Evolutionary conservation across 306 rosid genomes (phyloP).

Genomic region (Vicia faba): DNA sequence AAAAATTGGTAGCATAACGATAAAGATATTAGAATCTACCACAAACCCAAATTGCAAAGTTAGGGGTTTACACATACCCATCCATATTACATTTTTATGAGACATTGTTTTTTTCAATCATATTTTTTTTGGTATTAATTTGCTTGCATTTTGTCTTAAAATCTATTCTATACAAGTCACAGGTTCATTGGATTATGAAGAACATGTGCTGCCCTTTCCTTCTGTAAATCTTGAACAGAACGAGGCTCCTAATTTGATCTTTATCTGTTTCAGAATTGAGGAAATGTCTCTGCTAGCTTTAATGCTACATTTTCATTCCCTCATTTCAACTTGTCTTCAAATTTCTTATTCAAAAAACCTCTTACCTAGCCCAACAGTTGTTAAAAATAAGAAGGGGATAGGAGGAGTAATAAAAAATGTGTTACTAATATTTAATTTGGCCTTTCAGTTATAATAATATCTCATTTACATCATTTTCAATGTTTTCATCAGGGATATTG

Average conservation of each 20-base stretch:
- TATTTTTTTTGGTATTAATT: slow-evolving; percentile 18
- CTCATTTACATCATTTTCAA: slow-evolving; percentile 36
- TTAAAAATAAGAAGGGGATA: slow-evolving; percentile 6
- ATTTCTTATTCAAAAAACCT: slow-evolving; percentile 12
- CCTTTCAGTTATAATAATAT: slow-evolving; percentile 25
- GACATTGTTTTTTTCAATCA: slow-evolving; percentile 5
- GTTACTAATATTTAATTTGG: slow-evolving; percentile 5
- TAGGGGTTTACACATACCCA: background rate
- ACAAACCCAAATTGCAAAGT: background rate
- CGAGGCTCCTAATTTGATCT: slow-evolving; percentile 17
- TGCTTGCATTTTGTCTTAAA: slow-evolving; percentile 11
- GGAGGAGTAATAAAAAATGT: slow-evolving; percentile 26
- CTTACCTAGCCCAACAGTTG: slow-evolving; percentile 15
- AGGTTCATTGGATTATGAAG: background rate
- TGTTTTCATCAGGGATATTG: slow-evolving; percentile 69
- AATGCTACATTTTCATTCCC: slow-evolving; percentile 5
- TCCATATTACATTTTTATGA: slow-evolving; percentile 10
- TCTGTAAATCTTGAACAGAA: slow-evolving; percentile 18
- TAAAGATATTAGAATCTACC: background rate
- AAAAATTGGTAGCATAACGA: background rate
- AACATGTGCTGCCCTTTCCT: background rate
- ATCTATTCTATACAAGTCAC: slow-evolving; percentile 21
- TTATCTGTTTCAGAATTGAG: slow-evolving; percentile 15
- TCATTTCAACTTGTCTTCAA: slow-evolving; percentile 16
- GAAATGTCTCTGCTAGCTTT: slow-evolving; percentile 18